Evolutionary conservation across 768 basidiomycete genomes (phyloP).

Genomic region (Suillus clintonianus): DNA sequence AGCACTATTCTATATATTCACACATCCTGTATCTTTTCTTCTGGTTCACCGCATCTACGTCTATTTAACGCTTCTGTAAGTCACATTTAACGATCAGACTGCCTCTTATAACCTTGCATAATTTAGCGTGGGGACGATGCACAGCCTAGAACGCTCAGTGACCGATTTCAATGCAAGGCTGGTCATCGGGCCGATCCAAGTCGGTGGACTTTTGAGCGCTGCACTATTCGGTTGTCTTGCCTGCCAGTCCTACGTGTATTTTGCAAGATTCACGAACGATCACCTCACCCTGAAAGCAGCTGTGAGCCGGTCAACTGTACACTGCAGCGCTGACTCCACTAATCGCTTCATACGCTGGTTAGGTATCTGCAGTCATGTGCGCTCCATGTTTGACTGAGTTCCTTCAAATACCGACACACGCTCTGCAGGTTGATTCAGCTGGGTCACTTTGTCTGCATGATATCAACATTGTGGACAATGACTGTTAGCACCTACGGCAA

Average conservation of each 20-base stretch:
- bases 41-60: background rate
- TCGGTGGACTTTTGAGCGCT: slow-evolving; percentile 11
- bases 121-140: background rate
- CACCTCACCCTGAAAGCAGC: slow-evolving; percentile 1
- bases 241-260: slow-evolving; percentile 13
- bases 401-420: background rate
- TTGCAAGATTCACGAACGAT: slow-evolving; percentile 5
- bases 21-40: background rate
- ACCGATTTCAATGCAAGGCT: background rate
- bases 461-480: slow-evolving; percentile 5
- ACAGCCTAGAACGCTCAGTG: background rate
- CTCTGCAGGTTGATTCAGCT: background rate
- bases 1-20: background rate
- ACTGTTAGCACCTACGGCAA: slow-evolving; percentile 1
- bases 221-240: slow-evolving; percentile 15
- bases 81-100: background rate
- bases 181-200: slow-evolving; percentile 14
- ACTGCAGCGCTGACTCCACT: background rate
- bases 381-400: background rate
- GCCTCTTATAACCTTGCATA: background rate
- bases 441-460: slow-evolving; percentile 1
- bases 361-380: slow-evolving; percentile 2
- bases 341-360: background rate
- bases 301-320: background rate
- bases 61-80: background rate